Conservation (phyloP, 768 basidiomycete genomes). For the Pleurotus cornucopiae region DNA sequence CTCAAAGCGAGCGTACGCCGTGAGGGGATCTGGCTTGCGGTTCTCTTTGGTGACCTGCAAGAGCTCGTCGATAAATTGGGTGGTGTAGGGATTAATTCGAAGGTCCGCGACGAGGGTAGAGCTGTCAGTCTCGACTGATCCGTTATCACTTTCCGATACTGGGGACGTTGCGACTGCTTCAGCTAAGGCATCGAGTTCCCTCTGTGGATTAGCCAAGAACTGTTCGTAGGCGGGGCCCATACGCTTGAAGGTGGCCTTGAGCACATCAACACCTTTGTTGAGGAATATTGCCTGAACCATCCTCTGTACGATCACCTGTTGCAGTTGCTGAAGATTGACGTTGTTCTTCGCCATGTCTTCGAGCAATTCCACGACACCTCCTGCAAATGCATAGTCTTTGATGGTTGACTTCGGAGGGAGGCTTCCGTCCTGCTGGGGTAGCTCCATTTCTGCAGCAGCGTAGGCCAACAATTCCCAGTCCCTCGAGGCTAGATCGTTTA, state of each 20-base stretch:
- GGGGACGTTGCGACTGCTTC: background rate
- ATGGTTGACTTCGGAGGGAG: constrained; percentile 11
- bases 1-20: constrained; percentile 49
- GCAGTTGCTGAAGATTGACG: constrained; percentile 26
- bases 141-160: background rate
- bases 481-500: constrained; percentile 25
- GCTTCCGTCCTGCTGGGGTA: constrained; percentile 1
- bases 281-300: constrained; percentile 22
- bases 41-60: constrained; percentile 4
- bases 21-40: constrained; percentile 21
- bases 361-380: constrained; percentile 38
- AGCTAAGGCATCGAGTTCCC: background rate
- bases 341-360: constrained; percentile 30
- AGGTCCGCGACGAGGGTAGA: background rate
- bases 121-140: background rate
- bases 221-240: constrained; percentile 28
- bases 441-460: constrained; percentile 28
- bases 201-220: constrained; percentile 16
- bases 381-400: constrained; percentile 25
- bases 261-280: constrained; percentile 19
- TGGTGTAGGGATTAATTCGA: constrained; percentile 9
- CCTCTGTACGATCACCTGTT: constrained; percentile 18
- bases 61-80: constrained; percentile 11
- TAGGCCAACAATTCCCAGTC: constrained; percentile 48
- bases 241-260: constrained; percentile 20